Evolutionary conservation across 2,329 filamentous ascomycete species (phyloP).

Genomic region (Colletotrichum sp.): DNA sequence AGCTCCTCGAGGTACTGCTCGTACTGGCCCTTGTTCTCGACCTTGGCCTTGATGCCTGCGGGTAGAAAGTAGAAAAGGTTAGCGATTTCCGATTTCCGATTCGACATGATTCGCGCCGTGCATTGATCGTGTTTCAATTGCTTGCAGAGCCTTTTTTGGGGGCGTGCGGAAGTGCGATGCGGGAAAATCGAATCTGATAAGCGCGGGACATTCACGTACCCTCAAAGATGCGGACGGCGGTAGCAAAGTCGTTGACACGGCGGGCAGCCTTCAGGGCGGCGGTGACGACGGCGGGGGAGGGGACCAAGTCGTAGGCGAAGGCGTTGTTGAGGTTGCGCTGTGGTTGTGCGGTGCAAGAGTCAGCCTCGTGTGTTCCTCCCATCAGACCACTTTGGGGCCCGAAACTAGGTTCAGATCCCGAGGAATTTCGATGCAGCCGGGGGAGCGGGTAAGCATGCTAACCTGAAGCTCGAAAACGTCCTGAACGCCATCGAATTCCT

Average conservation of each 20-base stretch:
- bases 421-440: not conserved
- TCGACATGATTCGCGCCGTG: not conserved
- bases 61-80: not conserved
- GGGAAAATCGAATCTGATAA: not conserved
- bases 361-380: slow-evolving; percentile 11
- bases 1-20: slow-evolving; percentile 95
- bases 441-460: slow-evolving; percentile 38
- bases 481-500: slow-evolving; percentile 97
- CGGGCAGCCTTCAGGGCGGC: slow-evolving; percentile 93
- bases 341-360: slow-evolving; percentile 6
- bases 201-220: slow-evolving; percentile 61
- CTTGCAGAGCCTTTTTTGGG: not conserved
- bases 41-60: slow-evolving; percentile 96
- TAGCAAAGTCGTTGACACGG: slow-evolving; percentile 98
- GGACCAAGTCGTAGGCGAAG: slow-evolving; percentile 99
- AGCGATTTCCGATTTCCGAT: not conserved
- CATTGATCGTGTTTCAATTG: not conserved
- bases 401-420: slow-evolving; percentile 11
- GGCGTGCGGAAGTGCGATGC: not conserved
- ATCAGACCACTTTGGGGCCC: slow-evolving; percentile 24
- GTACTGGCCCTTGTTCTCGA: slow-evolving; percentile 98
- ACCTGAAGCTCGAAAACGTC: slow-evolving; percentile 99
- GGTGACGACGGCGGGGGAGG: slow-evolving; percentile 86
- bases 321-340: slow-evolving; percentile 97
- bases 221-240: slow-evolving; percentile 97